Percentiles rank a stretch among this genome's conserved stretches.
phyloP scores from a whole-genome alignment of 129 eudicot species.

The Artemisia tridentata region DNA sequence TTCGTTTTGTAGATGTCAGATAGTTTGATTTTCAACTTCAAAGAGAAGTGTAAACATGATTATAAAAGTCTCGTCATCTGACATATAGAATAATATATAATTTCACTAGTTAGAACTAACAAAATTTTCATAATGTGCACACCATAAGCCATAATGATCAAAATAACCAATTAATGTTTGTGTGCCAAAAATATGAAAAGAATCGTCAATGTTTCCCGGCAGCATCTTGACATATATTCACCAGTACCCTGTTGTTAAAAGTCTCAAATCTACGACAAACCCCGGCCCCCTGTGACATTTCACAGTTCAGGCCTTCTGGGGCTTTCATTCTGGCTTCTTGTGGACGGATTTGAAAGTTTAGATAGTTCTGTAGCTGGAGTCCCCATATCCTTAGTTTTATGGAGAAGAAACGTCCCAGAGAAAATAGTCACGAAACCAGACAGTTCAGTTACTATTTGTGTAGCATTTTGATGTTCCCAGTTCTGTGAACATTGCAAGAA shows the following conservation, averaged over 20 bases:
- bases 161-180: conserved; percentile 6
- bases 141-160: conserved; percentile 9
- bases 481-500: conserved; percentile 46
- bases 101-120: conserved; percentile 11
- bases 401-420: conserved; percentile 90
- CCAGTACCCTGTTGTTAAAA: conserved; percentile 20
- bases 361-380: conserved; percentile 40
- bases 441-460: conserved; percentile 64
- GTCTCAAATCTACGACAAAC: conserved; percentile 26
- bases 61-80: too few relatives aligned
- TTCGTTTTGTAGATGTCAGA: not conserved
- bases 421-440: conserved; percentile 79
- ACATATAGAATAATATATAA: not conserved
- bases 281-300: conserved; percentile 14
- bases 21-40: too few relatives aligned
- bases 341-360: conserved; percentile 21
- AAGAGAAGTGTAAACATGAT: too few relatives aligned
- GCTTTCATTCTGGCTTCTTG: conserved; percentile 16
- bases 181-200: conserved; percentile 10
- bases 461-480: conserved; percentile 67
- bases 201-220: conserved; percentile 26
- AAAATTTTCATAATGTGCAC: conserved; percentile 5
- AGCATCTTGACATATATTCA: conserved; percentile 18
- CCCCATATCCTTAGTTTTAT: conserved; percentile 80
- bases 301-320: conserved; percentile 35